Conservation (phyloP, 176 grass and related monocot genomes). For the Stipa capillata region DNA sequence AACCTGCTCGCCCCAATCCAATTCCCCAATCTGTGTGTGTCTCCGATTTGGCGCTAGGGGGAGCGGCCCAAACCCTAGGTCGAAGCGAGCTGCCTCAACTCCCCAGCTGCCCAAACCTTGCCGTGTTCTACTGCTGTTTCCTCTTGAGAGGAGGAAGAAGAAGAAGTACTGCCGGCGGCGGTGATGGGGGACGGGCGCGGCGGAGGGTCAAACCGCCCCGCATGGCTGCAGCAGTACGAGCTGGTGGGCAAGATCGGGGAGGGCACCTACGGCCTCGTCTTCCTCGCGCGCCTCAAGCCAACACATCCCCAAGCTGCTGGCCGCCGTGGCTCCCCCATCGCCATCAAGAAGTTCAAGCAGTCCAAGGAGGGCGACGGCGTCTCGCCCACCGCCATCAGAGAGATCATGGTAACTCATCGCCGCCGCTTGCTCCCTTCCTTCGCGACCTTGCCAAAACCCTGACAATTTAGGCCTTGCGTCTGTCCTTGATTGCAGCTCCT, state of each 20-base stretch:
- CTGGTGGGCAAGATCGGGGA: slow-evolving; percentile 96
- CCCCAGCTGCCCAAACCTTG: too few species aligned
- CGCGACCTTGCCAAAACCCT: background rate
- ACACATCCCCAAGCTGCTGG: slow-evolving; percentile 26
- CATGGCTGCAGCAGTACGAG: slow-evolving; percentile 95
- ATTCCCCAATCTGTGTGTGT: background rate
- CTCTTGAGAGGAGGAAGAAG: background rate
- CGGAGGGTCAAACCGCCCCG: slow-evolving; percentile 55
- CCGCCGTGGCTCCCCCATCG: slow-evolving; percentile 75
- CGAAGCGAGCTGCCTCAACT: background rate
- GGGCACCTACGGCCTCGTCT: slow-evolving; percentile 96
- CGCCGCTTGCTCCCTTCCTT: background rate
- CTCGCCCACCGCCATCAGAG: slow-evolving; percentile 91
- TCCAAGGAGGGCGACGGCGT: slow-evolving; percentile 65
- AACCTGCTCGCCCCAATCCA: background rate
- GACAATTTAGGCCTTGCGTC: slow-evolving; percentile 38
- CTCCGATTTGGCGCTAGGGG: background rate
- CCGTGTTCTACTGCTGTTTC: too few species aligned
- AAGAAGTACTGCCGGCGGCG: background rate
- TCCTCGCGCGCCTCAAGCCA: slow-evolving; percentile 71
- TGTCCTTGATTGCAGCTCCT: slow-evolving; percentile 83
- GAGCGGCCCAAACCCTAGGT: slow-evolving; percentile 10
- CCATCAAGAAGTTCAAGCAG: slow-evolving; percentile 99
- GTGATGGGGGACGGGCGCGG: slow-evolving; percentile 81
- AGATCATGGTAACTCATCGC: slow-evolving; percentile 69